Percentiles rank a stretch among this genome's conserved stretches.
Conservation (phyloP, 495 filamentous ascomycete genomes). For the Hypoxylon lenormandii region DNA sequence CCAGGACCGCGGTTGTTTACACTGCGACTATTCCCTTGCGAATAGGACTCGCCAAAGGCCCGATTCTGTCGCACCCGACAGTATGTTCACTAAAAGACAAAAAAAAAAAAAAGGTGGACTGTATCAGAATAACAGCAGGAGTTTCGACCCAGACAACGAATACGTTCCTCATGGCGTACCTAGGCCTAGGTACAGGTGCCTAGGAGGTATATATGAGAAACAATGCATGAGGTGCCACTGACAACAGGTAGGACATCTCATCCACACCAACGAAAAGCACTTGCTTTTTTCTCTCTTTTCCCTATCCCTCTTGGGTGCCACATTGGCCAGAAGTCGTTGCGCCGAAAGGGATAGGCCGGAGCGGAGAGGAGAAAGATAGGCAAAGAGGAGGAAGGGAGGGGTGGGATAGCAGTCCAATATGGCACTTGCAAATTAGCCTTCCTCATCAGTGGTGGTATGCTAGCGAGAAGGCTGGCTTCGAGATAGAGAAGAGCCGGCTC, state of each 20-base stretch:
- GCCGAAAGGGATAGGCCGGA: conserved; percentile 23
- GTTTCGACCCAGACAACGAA: conserved; percentile 15
- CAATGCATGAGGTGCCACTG: conserved; percentile 35
- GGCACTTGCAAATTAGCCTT: conserved; percentile 39
- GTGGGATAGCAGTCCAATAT: conserved; percentile 32
- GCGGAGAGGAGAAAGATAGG: conserved; percentile 33
- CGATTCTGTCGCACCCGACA: conserved; percentile 28
- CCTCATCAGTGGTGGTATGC: conserved; percentile 15
- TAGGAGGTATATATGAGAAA: conserved; percentile 17
- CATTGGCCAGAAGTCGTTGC: conserved; percentile 23
- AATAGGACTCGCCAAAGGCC: conserved; percentile 30
- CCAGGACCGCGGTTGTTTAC: conserved; percentile 33
- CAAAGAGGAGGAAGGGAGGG: conserved; percentile 16
- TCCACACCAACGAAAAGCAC: conserved; percentile 33
- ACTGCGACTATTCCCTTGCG: conserved; percentile 24
- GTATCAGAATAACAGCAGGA: conserved; percentile 8
- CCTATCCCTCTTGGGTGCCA: conserved; percentile 30
- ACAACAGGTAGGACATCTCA: conserved; percentile 36
- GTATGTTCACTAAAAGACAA: conserved; percentile 14
- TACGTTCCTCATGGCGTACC: conserved; percentile 13
- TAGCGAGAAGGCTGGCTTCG: conserved; percentile 35
- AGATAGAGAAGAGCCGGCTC: conserved; percentile 31
- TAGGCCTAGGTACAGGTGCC: no score
- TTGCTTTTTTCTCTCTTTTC: conserved; percentile 22
- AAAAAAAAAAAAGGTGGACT: conserved; percentile 14